Percentiles rank a stretch among this genome's conserved stretches.
phyloP scores from a whole-genome alignment of 768 basidiomycete species.

The Termitomyces sp. region DNA sequence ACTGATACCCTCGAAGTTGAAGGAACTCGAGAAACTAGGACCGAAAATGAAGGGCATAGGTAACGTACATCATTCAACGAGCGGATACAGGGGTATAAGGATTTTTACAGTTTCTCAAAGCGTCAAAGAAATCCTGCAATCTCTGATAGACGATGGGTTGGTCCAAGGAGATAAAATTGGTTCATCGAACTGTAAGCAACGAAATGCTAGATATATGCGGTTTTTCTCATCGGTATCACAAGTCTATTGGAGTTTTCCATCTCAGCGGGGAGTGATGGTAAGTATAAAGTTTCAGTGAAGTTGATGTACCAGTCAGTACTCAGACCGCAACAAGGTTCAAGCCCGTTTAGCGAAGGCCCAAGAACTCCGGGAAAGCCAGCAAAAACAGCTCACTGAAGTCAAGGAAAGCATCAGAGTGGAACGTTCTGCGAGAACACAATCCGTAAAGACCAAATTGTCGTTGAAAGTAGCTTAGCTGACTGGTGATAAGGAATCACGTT shows the following conservation, averaged over 20 bases:
- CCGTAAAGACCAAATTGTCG: constrained; percentile 36
- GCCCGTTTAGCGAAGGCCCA: constrained; percentile 49
- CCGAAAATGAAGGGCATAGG: constrained; percentile 92
- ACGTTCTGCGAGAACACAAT: constrained; percentile 51
- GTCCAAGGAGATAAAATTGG: constrained; percentile 92
- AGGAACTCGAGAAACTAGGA: constrained; percentile 88
- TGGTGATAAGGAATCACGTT: constrained; percentile 51
- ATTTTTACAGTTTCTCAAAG: constrained; percentile 69
- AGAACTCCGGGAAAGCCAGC: constrained; percentile 39
- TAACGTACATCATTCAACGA: constrained; percentile 24
- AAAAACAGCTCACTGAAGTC: constrained; percentile 50
- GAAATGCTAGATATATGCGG: constrained; percentile 19
- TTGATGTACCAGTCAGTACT: background rate
- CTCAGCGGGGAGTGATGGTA: constrained; percentile 81
- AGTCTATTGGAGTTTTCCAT: constrained; percentile 98
- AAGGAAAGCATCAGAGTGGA: constrained; percentile 46
- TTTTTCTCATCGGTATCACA: constrained; percentile 4
- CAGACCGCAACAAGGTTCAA: constrained; percentile 42
- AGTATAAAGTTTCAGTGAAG: background rate
- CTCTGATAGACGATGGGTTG: constrained; percentile 81
- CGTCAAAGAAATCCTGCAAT: constrained; percentile 89
- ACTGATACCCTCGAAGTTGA: constrained; percentile 47
- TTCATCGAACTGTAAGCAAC: constrained; percentile 79
- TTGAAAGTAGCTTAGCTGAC: constrained; percentile 6
- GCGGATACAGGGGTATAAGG: background rate